Base-by-base conservation (phyloP, 257 asterid genomes). In the Echites panduratus region DNA sequence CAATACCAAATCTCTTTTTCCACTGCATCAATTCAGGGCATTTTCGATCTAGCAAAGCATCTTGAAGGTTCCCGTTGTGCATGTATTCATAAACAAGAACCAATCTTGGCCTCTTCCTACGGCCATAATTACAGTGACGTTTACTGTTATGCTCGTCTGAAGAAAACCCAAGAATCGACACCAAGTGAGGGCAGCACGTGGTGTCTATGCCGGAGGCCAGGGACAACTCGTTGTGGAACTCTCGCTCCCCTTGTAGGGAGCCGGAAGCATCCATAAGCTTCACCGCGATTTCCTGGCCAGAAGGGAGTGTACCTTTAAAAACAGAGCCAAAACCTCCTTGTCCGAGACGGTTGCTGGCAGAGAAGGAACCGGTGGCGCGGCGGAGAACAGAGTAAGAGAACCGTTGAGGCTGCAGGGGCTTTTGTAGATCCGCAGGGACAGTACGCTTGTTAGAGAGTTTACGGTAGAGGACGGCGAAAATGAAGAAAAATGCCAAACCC, bases 251-350 rank as follows among this genome's bases (percentile, higher is more conserved):
- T 74, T 94, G 97, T 44, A 85, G 84, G 5, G 97, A 80, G 10
- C 87, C 87, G 0, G 84, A 78, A 62, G 89, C 82, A 65, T 87
- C 90, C 96, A 90, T 91, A 19, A 89, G 83, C 88, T 94, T 94
- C 74, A 91, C 99, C 0, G 97, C 97, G 78, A 94, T 81, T 70
- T 80, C 92, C 75, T 76, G 90, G 0, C 99, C 99, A 7, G 97
- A 88, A 8, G 93, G 88, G 20, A 94, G 96, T 9, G 79, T 57
- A 7, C 99, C 99, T 71, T 83, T 89, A 78, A 76, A 88, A 66
- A 94, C 99, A n/a, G 97, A 91, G 19, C 97, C 97, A 76, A 91
- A 94, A 45, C 99, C 99, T 5, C 99, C 97, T 77, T 88, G 99
- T 4, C 99, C 97, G 27, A 91, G 84, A 56, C 93, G 92, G 79